Conservation (phyloP, 106 monocot species). For the Platanthera zijinensis region DNA sequence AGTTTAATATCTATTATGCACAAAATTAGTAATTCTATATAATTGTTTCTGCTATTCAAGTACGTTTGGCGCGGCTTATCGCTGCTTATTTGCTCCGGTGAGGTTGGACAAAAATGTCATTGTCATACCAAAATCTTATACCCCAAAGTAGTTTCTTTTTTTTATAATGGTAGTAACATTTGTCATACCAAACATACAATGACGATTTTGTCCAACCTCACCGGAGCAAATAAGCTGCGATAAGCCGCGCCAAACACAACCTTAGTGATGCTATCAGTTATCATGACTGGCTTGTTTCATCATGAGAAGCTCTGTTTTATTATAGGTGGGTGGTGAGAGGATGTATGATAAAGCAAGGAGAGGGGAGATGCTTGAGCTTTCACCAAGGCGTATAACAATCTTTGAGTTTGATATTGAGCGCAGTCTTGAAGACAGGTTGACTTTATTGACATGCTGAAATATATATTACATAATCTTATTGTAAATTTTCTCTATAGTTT, state of each 20-base stretch:
- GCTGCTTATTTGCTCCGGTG: too few relatives aligned
- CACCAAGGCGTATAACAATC: constrained; percentile 88
- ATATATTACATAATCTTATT: not conserved
- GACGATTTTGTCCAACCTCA: too few relatives aligned
- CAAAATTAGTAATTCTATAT: not conserved
- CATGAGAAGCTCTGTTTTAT: not conserved
- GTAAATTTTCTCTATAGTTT: not conserved
- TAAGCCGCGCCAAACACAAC: too few relatives aligned
- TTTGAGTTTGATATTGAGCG: constrained; percentile 85
- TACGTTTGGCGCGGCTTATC: too few relatives aligned
- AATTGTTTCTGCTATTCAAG: not conserved
- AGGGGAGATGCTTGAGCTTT: constrained; percentile 89
- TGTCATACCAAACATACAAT: too few relatives aligned
- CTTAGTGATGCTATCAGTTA: not conserved
- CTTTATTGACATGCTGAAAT: not conserved
- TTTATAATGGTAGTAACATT: too few relatives aligned
- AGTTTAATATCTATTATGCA: not conserved
- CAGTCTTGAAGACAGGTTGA: constrained; percentile 89
- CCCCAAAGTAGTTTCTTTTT: too few relatives aligned
- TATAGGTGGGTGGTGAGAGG: constrained; percentile 83
- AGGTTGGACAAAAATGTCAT: too few relatives aligned
- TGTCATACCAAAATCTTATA: too few relatives aligned
- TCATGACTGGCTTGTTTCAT: not conserved
- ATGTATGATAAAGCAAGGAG: constrained; percentile 97
- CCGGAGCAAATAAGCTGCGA: too few relatives aligned